Base-by-base conservation (phyloP, 805 yeast species). In the Candida berthetii region DNA sequence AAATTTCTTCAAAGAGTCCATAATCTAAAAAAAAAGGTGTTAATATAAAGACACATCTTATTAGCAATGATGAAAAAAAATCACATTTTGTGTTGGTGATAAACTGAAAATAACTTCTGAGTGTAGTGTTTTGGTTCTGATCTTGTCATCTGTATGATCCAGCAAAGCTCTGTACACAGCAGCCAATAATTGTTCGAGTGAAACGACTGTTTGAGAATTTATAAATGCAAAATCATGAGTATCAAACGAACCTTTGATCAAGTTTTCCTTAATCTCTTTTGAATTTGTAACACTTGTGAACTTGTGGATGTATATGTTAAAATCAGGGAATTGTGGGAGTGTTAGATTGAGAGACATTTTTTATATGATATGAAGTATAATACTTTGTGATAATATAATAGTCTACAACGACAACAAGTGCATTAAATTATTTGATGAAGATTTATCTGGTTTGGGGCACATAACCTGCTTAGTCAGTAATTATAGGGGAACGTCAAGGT, bases 31-130 rank as follows among this genome's bases (percentile, higher is more conserved):
- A 17, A 14, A 15, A 16, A 29, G 18, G n/a, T 24, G 36, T 41
- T 34, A 31, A 34, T 36, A 28, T 31, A n/a, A n/a, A n/a, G n/a
- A n/a, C n/a, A n/a, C n/a, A n/a, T n/a, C n/a, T n/a, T n/a, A n/a
- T n/a, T n/a, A n/a, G n/a, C n/a, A n/a, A n/a, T n/a, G n/a, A n/a
- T n/a, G n/a, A n/a, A n/a, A n/a, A n/a, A n/a, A n/a, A n/a, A 8
- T 8, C 65, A 77, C 72, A 54, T 83, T 85, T 49, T 78, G 80
- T 7, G 78, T 71, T 2, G 91, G 87, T 1, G 89, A 77, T 44
- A 87, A 63, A 43, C 80, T 75, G 53, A 81, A 75, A 19, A 85
- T 73, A 32, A 83, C 67, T 53, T 87, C 95, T 0, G 93, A 80
- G 54, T 85, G 84, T 27, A 86, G 50, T 1, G 80, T 72, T 48